Evolutionary conservation across 768 basidiomycete species (phyloP).

Genomic region (Pleurotus djamor): DNA sequence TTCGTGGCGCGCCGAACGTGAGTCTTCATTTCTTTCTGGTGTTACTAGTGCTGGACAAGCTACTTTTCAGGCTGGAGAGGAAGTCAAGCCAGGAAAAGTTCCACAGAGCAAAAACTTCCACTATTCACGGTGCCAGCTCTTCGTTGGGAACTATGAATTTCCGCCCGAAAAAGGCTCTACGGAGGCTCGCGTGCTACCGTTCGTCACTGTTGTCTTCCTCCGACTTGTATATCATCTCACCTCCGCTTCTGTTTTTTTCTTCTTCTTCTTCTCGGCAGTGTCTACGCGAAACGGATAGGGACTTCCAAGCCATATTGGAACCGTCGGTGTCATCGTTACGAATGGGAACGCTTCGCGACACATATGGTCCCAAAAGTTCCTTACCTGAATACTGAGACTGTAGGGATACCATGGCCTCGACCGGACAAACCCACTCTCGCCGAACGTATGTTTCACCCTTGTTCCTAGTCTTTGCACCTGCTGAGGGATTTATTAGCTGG

Average conservation of each 20-base stretch:
- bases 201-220: slow-evolving; percentile 18
- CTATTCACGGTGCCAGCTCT: slow-evolving; percentile 81
- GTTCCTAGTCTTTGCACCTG: not conserved
- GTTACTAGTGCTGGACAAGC: not conserved
- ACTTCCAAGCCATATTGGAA: slow-evolving; percentile 63
- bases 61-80: slow-evolving; percentile 15
- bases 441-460: slow-evolving; percentile 33
- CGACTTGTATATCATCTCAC: not conserved
- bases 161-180: slow-evolving; percentile 37
- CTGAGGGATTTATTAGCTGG: slow-evolving; percentile 33
- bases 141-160: slow-evolving; percentile 64
- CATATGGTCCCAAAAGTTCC: slow-evolving; percentile 61
- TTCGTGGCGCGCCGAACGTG: slow-evolving; percentile 40
- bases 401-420: slow-evolving; percentile 73
- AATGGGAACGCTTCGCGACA: slow-evolving; percentile 74
- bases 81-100: slow-evolving; percentile 23
- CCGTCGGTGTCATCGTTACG: slow-evolving; percentile 48
- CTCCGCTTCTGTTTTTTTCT: no score
- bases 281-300: slow-evolving; percentile 74
- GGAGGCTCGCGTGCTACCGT: slow-evolving; percentile 44
- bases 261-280: slow-evolving; percentile 34
- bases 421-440: slow-evolving; percentile 35
- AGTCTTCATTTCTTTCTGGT: not conserved
- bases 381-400: slow-evolving; percentile 32
- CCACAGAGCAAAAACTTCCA: slow-evolving; percentile 52